These are phyloP conservation scores for Schizophyllum commune DNA, from an alignment of 1,284 basidiomycete genomes.

Conservation along the genomic window DNA sequence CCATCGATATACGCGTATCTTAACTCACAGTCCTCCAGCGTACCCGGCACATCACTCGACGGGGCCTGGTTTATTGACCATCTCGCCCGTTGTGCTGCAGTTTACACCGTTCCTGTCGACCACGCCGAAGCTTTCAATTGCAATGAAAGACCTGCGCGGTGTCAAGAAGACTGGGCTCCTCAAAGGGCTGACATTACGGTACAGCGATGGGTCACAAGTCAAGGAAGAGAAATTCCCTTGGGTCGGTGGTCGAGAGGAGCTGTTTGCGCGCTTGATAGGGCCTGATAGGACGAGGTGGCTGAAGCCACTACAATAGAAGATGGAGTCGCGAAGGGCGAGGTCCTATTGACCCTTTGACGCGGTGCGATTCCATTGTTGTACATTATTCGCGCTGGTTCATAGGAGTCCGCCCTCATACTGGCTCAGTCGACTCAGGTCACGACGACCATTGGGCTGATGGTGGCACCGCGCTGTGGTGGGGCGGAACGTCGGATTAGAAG, in stretches of 20 bases:
- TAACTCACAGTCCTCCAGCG: constrained; percentile 27
- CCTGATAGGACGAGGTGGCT: constrained; percentile 33
- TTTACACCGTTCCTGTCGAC: constrained; percentile 49
- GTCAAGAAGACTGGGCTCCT: constrained; percentile 51
- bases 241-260: constrained; percentile 54
- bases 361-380: too few relatives aligned
- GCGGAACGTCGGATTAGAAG: too few relatives aligned
- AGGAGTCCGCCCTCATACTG: too few relatives aligned
- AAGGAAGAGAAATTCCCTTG: constrained; percentile 50
- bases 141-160: constrained; percentile 37
- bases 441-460: too few relatives aligned
- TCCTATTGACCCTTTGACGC: too few relatives aligned
- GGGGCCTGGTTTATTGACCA: constrained; percentile 49
- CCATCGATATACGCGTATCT: constrained; percentile 4
- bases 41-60: constrained; percentile 53
- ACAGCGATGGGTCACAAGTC: constrained; percentile 18
- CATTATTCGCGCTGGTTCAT: too few relatives aligned
- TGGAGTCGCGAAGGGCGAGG: too few relatives aligned
- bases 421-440: too few relatives aligned
- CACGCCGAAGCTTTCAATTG: constrained; percentile 37
- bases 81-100: constrained; percentile 38
- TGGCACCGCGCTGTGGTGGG: too few relatives aligned
- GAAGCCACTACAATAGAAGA: too few relatives aligned
- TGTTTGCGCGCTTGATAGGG: constrained; percentile 61
- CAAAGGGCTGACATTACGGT: constrained; percentile 44